These are phyloP conservation scores for Primulina tabacum DNA, from an alignment of 257 asterid species.

Conservation along the genomic window DNA sequence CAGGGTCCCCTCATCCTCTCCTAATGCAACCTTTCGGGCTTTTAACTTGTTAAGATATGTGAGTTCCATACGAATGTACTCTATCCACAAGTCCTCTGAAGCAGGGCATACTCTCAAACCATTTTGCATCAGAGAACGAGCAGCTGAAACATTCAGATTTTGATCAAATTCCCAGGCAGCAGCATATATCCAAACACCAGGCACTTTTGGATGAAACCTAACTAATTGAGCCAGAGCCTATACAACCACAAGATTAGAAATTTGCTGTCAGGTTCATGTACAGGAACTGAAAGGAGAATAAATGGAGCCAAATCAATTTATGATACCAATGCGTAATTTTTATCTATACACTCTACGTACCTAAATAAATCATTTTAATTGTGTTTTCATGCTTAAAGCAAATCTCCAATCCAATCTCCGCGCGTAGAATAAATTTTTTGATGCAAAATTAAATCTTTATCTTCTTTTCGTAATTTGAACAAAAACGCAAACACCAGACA, in stretches of 20 bases:
- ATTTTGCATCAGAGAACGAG: constrained; percentile 87
- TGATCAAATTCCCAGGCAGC: constrained; percentile 95
- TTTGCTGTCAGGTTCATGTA: not conserved
- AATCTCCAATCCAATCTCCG: not conserved
- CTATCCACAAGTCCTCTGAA: constrained; percentile 92
- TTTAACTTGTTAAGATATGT: constrained; percentile 81
- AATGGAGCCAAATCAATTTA: not conserved
- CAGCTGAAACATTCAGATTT: constrained; percentile 80
- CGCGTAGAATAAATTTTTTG: not conserved
- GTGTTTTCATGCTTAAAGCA: not conserved
- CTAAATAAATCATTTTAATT: not conserved
- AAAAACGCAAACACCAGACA: constrained; percentile 3
- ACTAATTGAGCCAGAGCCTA: constrained; percentile 82
- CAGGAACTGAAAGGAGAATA: not conserved
- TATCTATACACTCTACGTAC: not conserved
- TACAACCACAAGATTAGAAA: constrained; percentile 21
- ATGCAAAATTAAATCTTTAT: not conserved
- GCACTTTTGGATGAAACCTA: constrained; percentile 87
- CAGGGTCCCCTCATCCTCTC: constrained; percentile 55
- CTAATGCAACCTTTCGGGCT: constrained; percentile 77
- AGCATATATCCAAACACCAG: constrained; percentile 93
- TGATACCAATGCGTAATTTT: no score
- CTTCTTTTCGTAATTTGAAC: not conserved
- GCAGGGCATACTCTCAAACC: constrained; percentile 91
- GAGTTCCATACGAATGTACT: constrained; percentile 94